These are phyloP conservation scores for Wilcoxina mikolae DNA, from an alignment of 495 filamentous ascomycete species.

Conservation along the genomic window DNA sequence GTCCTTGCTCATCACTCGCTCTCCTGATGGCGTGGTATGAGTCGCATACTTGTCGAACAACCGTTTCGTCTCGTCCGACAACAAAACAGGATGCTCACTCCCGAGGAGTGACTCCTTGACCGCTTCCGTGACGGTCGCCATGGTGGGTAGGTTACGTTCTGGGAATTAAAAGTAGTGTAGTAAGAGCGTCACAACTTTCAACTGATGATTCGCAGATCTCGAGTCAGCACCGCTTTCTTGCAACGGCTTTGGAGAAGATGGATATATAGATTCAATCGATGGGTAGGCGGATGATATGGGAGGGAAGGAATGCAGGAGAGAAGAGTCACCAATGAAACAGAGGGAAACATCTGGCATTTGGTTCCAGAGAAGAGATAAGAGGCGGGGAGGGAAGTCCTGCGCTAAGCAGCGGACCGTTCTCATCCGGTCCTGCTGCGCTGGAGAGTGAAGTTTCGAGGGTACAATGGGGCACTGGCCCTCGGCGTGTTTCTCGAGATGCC, in stretches of 20 bases:
- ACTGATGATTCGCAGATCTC: too few species aligned
- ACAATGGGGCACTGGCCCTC: too few species aligned
- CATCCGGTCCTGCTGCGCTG: background rate
- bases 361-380: background rate
- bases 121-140: conserved; percentile 44
- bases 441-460: background rate
- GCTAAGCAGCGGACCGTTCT: background rate
- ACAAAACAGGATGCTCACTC: conserved; percentile 29
- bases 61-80: conserved; percentile 18
- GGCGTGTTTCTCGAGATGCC: too few species aligned
- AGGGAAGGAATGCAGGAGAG: background rate
- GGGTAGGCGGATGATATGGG: background rate
- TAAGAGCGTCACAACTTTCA: too few species aligned
- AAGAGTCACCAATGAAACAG: background rate
- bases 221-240: too few species aligned
- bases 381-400: background rate
- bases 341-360: too few species aligned
- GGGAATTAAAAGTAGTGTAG: background rate
- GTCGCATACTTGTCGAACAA: conserved; percentile 61
- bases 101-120: conserved; percentile 70
- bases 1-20: conserved; percentile 62
- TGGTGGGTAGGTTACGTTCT: background rate
- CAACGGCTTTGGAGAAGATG: too few species aligned
- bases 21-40: conserved; percentile 58
- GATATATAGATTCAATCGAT: too few species aligned